phyloP scores from a whole-genome alignment of 257 asterid species.

The Solanum acaule region DNA sequence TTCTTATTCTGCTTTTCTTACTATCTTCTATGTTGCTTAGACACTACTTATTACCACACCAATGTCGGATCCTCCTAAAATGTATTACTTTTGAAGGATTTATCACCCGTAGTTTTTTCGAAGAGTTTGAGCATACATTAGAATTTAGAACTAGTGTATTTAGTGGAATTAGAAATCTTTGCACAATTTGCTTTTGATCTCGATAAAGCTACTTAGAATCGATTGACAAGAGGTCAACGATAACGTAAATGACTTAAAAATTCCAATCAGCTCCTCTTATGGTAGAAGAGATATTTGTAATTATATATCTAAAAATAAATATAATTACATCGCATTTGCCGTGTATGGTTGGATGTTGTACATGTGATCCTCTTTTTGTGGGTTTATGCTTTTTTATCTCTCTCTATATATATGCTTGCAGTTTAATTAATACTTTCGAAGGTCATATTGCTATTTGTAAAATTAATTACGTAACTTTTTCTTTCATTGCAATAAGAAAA shows the following conservation, averaged over 20 bases:
- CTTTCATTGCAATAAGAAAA: neutral
- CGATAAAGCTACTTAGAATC: neutral
- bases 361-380: neutral
- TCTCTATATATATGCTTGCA: neutral
- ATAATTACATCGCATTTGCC: neutral
- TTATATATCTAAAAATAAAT: neutral
- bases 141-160: neutral
- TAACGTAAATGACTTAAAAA: neutral
- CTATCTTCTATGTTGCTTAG: neutral
- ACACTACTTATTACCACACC: neutral
- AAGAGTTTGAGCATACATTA: neutral
- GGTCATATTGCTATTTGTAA: neutral
- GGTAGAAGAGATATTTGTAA: neutral
- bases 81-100: neutral
- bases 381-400: neutral
- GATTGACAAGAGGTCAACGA: too few relatives aligned
- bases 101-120: neutral
- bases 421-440: neutral
- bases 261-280: neutral
- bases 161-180: accelerated
- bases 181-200: neutral
- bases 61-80: neutral
- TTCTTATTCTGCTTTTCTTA: neutral
- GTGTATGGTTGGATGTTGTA: neutral
- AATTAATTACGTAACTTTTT: too few relatives aligned